These are phyloP conservation scores for Camellia sinensis DNA, from an alignment of 148 eudicot species.

Conservation along the genomic window DNA sequence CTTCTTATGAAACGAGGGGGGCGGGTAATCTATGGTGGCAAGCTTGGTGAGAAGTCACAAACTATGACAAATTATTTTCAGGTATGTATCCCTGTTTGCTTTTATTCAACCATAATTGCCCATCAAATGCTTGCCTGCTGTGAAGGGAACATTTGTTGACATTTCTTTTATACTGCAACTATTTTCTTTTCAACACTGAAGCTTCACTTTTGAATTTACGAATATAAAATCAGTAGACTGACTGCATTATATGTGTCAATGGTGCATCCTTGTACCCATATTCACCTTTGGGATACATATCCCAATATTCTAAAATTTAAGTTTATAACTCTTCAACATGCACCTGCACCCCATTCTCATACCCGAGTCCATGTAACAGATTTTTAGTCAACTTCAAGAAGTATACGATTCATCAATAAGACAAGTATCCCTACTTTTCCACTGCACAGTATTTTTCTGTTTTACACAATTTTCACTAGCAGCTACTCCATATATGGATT, in stretches of 20 bases:
- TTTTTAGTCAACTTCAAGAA: neutral
- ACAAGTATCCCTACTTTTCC: neutral
- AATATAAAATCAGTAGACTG: no score
- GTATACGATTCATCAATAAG: neutral
- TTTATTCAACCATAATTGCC: neutral
- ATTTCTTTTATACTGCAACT: neutral
- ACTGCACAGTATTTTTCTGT: no score
- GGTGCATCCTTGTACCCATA: neutral
- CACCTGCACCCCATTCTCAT: no score
- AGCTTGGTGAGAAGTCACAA: slow-evolving; percentile 68
- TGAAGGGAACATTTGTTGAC: no score
- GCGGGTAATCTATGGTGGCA: slow-evolving; percentile 78
- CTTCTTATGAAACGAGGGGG: slow-evolving; percentile 98
- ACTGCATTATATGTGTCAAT: no score
- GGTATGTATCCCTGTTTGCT: slow-evolving; percentile 32
- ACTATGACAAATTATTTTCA: slow-evolving; percentile 70
- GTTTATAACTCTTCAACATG: no score
- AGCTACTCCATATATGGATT: neutral
- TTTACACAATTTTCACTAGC: neutral
- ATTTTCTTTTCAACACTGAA: neutral
- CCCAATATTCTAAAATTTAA: no score
- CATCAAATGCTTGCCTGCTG: no score
- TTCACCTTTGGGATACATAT: no score
- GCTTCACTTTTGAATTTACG: neutral
- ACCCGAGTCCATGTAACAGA: no score